Evolutionary conservation across 768 basidiomycete genomes (phyloP).

Genomic region (Trametes coccinea): DNA sequence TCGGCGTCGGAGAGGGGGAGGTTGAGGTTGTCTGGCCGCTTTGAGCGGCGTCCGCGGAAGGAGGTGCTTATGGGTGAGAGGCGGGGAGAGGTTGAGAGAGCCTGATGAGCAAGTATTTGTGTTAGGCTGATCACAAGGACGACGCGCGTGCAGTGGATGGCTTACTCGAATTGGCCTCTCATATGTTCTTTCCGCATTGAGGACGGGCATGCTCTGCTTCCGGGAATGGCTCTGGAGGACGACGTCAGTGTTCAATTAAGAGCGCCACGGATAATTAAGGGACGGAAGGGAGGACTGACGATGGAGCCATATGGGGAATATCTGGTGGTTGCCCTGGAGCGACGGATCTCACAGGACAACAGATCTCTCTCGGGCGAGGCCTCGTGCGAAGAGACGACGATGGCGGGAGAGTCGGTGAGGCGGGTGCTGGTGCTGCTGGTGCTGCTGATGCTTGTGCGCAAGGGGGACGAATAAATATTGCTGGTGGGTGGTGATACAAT

Average conservation of each 20-base stretch:
- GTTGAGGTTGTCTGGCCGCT: constrained; percentile 30
- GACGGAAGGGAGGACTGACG: constrained; percentile 24
- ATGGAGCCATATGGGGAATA: constrained; percentile 36
- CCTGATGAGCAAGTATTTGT: constrained; percentile 15
- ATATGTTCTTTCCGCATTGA: constrained; percentile 24
- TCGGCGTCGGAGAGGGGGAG: constrained; percentile 31
- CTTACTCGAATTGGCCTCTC: constrained; percentile 31
- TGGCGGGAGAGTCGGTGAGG: constrained; percentile 25
- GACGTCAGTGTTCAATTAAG: not conserved
- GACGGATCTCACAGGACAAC: constrained; percentile 20
- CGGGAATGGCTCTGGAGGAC: constrained; percentile 30
- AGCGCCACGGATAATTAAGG: not conserved
- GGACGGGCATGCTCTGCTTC: constrained; percentile 32
- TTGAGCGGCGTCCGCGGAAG: constrained; percentile 24
- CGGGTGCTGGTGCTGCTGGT: not conserved
- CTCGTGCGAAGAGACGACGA: constrained; percentile 30
- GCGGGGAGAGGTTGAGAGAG: constrained; percentile 33
- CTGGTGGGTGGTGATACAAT: constrained; percentile 25
- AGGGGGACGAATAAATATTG: constrained; percentile 22
- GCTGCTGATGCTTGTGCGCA: not conserved
- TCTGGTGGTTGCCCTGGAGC: constrained; percentile 30
- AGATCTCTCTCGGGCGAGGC: constrained; percentile 21
- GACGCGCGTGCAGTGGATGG: not conserved
- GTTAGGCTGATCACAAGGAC: not conserved
- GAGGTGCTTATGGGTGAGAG: constrained; percentile 25